phyloP scores from a whole-genome alignment of 169 alveolate species.

The Plasmodium adleri region DNA sequence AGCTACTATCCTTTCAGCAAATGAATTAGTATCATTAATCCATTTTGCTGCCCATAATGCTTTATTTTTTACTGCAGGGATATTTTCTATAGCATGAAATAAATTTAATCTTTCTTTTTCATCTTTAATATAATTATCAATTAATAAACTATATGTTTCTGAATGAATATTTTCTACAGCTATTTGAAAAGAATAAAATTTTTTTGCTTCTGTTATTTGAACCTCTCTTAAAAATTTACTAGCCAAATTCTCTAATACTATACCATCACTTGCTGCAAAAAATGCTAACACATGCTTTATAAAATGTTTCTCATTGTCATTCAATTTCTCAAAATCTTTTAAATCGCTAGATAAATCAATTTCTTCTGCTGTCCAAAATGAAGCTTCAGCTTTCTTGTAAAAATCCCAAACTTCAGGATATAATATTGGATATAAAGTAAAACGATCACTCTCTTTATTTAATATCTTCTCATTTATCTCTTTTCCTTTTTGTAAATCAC shows the following conservation, averaged over 20 bases:
- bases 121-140: conserved; percentile 93
- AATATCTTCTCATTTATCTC: conserved; percentile 70
- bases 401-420: conserved; percentile 95
- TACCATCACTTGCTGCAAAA: conserved; percentile 99
- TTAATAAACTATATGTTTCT: conserved; percentile 96
- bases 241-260: conserved; percentile 98
- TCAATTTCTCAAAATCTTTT: conserved; percentile 95
- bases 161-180: conserved; percentile 99
- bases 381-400: conserved; percentile 98
- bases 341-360: conserved; percentile 96
- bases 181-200: conserved; percentile 98
- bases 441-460: conserved; percentile 45
- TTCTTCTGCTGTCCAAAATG: conserved; percentile 99
- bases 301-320: conserved; percentile 93
- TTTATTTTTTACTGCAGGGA: conserved; percentile 94
- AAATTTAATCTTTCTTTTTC: conserved; percentile 93
- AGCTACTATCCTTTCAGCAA: conserved; percentile 97
- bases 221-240: conserved; percentile 95
- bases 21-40: conserved; percentile 94
- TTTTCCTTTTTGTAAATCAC: conserved; percentile 68
- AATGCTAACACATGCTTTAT: conserved; percentile 96
- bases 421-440: conserved; percentile 89
- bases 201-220: conserved; percentile 97
- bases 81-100: conserved; percentile 95
- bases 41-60: conserved; percentile 99